phyloP scores from a whole-genome alignment of 2,329 filamentous ascomycete species.

The Arthrobotrys conoides region DNA sequence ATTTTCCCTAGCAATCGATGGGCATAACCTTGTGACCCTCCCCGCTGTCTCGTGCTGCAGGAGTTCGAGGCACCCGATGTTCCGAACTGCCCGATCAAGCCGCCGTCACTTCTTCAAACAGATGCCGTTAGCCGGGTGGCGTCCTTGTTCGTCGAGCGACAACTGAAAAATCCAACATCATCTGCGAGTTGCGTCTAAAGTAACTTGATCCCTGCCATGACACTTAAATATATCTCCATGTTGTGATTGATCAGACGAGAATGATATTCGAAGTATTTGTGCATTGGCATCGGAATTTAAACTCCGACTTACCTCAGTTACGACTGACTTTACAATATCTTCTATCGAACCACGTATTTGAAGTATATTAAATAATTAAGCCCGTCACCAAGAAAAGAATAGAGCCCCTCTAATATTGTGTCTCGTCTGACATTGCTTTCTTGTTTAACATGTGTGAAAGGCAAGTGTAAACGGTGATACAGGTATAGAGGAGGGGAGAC shows the following conservation, averaged over 20 bases:
- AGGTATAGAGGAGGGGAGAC: background rate
- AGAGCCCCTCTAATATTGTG: background rate
- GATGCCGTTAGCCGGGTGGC: slow-evolving; percentile 13
- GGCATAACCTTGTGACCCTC: slow-evolving; percentile 16
- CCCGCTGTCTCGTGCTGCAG: background rate
- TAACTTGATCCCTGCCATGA: no score
- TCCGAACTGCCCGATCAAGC: slow-evolving; percentile 29
- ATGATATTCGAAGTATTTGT: no score
- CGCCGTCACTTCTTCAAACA: background rate
- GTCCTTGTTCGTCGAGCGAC: no score
- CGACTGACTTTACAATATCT: no score
- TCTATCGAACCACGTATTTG: no score
- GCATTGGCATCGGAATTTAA: no score
- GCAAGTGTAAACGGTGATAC: background rate
- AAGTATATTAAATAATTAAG: no score
- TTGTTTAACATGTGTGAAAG: slow-evolving; percentile 16
- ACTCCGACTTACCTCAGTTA: no score
- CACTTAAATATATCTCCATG: no score
- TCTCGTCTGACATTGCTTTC: slow-evolving; percentile 15
- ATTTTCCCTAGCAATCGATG: background rate
- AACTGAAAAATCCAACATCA: slow-evolving; percentile 7
- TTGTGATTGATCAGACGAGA: no score
- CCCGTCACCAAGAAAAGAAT: background rate
- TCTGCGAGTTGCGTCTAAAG: background rate
- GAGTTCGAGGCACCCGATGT: background rate